Evolutionary conservation across 129 eudicot genomes (phyloP).

Genomic region (Heracleum sosnowskyi): DNA sequence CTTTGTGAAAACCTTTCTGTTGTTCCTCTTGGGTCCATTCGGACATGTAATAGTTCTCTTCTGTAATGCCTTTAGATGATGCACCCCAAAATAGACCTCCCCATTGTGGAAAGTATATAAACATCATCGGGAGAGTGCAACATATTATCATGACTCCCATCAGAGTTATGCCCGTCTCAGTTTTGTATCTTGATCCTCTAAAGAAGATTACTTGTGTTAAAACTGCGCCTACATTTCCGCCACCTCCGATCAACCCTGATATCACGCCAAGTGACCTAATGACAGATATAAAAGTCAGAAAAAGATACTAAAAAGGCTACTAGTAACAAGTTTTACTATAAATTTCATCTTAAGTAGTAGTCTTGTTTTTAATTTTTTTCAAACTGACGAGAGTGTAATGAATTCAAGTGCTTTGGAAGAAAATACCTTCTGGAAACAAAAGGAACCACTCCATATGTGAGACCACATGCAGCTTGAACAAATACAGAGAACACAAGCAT

Average conservation of each 20-base stretch:
- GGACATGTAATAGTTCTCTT: slow-evolving; percentile 67
- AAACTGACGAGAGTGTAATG: not conserved
- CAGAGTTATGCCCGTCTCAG: slow-evolving; percentile 56
- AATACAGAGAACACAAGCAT: slow-evolving; percentile 48
- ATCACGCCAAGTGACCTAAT: slow-evolving; percentile 68
- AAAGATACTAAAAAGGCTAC: no score
- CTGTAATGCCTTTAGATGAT: slow-evolving; percentile 47
- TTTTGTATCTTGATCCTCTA: slow-evolving; percentile 68
- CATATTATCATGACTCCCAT: slow-evolving; percentile 90
- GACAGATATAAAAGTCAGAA: not conserved
- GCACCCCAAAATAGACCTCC: slow-evolving; percentile 82
- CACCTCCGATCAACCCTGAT: slow-evolving; percentile 90
- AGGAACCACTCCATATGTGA: slow-evolving; percentile 56
- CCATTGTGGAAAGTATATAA: slow-evolving; percentile 91
- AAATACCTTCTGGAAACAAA: slow-evolving; percentile 40
- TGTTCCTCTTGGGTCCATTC: slow-evolving; percentile 66
- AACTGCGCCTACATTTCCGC: slow-evolving; percentile 91
- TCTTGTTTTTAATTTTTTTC: not conserved
- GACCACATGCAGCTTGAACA: slow-evolving; percentile 54
- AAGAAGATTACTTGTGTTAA: slow-evolving; percentile 81
- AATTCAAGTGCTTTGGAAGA: not conserved
- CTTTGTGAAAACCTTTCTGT: slow-evolving; percentile 46
- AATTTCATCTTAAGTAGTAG: no score
- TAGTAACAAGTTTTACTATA: no score
- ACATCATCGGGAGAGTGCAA: slow-evolving; percentile 48